phyloP scores from a whole-genome alignment of 768 basidiomycete genomes.

The Lactarius sp. region DNA sequence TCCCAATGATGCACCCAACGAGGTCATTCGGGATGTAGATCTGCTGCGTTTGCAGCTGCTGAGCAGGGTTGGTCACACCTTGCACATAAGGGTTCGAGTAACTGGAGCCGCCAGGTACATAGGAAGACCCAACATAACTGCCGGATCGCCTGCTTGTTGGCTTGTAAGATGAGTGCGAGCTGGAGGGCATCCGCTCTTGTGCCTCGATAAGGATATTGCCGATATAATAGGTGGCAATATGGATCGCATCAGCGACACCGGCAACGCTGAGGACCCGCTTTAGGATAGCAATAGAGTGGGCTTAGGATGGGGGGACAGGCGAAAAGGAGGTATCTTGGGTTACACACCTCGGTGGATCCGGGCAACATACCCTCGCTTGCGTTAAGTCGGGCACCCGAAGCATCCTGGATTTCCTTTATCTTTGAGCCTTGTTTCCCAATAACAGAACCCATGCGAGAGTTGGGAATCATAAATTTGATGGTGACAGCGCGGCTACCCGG shows the following conservation, averaged over 20 bases:
- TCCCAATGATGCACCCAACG: slow-evolving; percentile 96
- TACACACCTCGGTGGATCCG: slow-evolving; percentile 92
- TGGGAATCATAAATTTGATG: slow-evolving; percentile 99
- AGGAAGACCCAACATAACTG: slow-evolving; percentile 48
- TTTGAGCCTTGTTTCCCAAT: slow-evolving; percentile 97
- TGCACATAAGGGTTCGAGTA: slow-evolving; percentile 45
- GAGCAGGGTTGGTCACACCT: slow-evolving; percentile 34
- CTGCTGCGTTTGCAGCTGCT: slow-evolving; percentile 90
- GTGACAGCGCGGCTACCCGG: slow-evolving; percentile 98
- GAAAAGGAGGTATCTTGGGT: background rate
- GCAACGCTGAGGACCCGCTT: slow-evolving; percentile 97
- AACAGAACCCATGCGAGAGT: slow-evolving; percentile 98
- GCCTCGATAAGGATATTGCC: slow-evolving; percentile 96
- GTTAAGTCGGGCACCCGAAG: slow-evolving; percentile 91
- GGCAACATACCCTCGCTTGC: slow-evolving; percentile 98
- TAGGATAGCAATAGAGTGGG: slow-evolving; percentile 24
- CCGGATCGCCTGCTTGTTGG: slow-evolving; percentile 55
- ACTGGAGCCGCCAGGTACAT: slow-evolving; percentile 67
- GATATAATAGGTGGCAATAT: slow-evolving; percentile 99
- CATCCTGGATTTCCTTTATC: slow-evolving; percentile 99
- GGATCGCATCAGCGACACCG: slow-evolving; percentile 97
- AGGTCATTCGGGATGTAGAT: slow-evolving; percentile 98
- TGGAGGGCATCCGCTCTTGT: slow-evolving; percentile 74
- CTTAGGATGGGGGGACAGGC: slow-evolving; percentile 7
- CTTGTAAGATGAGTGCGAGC: slow-evolving; percentile 60